Evolutionary conservation across 768 basidiomycete species (phyloP).

Genomic region (Tulasnella calospora): DNA sequence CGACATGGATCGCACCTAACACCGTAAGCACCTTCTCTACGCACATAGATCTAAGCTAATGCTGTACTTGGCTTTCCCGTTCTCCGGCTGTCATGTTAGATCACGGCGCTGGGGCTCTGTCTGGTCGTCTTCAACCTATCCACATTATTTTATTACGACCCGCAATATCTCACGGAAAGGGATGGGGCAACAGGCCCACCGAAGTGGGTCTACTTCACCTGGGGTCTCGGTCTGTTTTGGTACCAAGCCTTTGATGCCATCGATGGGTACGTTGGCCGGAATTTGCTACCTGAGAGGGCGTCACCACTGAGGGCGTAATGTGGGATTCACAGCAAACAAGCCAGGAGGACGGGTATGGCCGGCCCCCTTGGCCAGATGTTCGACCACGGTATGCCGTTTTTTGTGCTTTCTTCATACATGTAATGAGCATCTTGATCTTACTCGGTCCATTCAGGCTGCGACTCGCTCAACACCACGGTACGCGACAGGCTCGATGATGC

Average conservation of each 20-base stretch:
- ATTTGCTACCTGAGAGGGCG: background rate
- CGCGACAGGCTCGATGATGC: constrained; percentile 6
- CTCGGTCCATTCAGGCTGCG: constrained; percentile 54
- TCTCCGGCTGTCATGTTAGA: constrained; percentile 47
- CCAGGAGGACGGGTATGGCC: constrained; percentile 93
- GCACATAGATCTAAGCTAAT: background rate
- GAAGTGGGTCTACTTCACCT: constrained; percentile 87
- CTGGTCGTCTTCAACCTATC: constrained; percentile 81
- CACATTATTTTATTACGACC: constrained; percentile 81
- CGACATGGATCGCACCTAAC: constrained; percentile 79
- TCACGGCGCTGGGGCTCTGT: constrained; percentile 77
- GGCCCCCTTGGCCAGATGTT: constrained; percentile 97
- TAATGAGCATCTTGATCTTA: background rate
- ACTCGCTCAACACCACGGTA: constrained; percentile 93
- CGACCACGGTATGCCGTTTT: constrained; percentile 55
- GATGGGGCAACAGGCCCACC: constrained; percentile 61
- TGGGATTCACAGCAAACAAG: constrained; percentile 68
- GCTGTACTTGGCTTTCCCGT: background rate
- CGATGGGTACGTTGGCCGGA: constrained; percentile 60
- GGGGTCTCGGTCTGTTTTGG: constrained; percentile 80
- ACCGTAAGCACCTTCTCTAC: constrained; percentile 50
- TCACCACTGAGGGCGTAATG: constrained; percentile 14
- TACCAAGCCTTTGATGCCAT: constrained; percentile 90
- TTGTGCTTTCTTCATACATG: background rate
- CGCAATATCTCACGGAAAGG: constrained; percentile 62